phyloP scores from a whole-genome alignment of 2,329 filamentous ascomycete genomes.

The Periconia digitata region DNA sequence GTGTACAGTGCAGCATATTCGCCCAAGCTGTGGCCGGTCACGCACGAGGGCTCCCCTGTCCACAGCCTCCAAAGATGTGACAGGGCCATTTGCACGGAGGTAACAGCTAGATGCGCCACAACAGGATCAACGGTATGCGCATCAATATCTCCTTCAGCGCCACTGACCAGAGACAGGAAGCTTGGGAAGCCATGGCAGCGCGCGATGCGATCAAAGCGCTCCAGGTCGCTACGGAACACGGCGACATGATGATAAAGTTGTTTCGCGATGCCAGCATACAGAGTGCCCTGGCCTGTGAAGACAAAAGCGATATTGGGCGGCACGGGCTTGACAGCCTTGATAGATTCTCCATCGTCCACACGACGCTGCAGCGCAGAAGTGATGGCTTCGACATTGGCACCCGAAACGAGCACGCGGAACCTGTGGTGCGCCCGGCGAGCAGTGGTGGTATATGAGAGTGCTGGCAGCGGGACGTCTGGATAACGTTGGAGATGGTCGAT shows the following conservation, averaged over 20 bases:
- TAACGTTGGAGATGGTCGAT: slow-evolving; percentile 12
- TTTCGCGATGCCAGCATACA: slow-evolving; percentile 16
- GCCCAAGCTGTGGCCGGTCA: slow-evolving; percentile 38
- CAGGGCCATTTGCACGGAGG: slow-evolving; percentile 44
- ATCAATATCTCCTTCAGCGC: slow-evolving; percentile 1
- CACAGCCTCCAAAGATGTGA: slow-evolving; percentile 12
- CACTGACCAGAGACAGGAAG: slow-evolving; percentile 20
- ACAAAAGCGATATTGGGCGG: slow-evolving; percentile 37
- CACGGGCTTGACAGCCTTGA: slow-evolving; percentile 8
- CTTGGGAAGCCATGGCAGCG: slow-evolving; percentile 34
- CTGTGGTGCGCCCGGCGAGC: slow-evolving; percentile 27
- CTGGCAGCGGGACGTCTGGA: slow-evolving; percentile 6
- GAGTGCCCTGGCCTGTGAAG: slow-evolving; percentile 45
- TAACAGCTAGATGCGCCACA: slow-evolving; percentile 43
- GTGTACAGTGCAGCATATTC: slow-evolving; percentile 44
- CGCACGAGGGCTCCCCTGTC: slow-evolving; percentile 14
- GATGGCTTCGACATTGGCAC: slow-evolving; percentile 3
- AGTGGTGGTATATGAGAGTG: slow-evolving; percentile 27
- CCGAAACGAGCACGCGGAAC: slow-evolving; percentile 13
- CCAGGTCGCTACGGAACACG: slow-evolving; percentile 34
- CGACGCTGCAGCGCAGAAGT: not conserved
- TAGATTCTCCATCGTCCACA: not conserved
- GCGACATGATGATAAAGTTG: slow-evolving; percentile 19
- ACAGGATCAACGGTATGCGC: slow-evolving; percentile 3
- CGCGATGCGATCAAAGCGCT: slow-evolving; percentile 29